Base-by-base conservation (phyloP, 352 stramenopile species). In the Globisporangium ultimum region DNA sequence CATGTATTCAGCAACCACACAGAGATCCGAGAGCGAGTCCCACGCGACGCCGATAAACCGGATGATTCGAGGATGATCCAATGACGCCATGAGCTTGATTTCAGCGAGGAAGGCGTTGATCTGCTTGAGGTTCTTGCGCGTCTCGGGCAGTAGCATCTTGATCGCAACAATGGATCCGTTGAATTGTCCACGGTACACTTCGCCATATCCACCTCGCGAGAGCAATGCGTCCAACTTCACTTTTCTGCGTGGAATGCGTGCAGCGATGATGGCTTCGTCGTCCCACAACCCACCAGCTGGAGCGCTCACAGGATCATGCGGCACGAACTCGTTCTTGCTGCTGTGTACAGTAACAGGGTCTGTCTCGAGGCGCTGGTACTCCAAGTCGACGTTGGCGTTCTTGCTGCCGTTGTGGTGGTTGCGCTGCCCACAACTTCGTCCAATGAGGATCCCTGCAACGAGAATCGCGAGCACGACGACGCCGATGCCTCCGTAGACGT, bases 41-140 rank as follows among this genome's bases (percentile, higher is more conserved):
- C 81, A 91, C 17, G 78, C 79, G 20, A 89, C 79, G 6, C 80
- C 82, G 32, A 89, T 67, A 41, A 91, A 89, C 21, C 54, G 61
- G 9, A 91, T 76, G 41, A 91, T 84, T 48, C 72, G 78, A 40
- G 70, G 66, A 58, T 91, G 82, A 13, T 85, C 71, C 17, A 91
- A 58, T 32, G 64, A 67, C 0, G 78, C 70, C 67, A 89, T 77
- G 43, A 87, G 55, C 55, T 86, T 81, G 15, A 79, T 75, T 53
- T 91, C 82, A 0, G 54, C 60, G 10, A 84, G 70, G 11, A 89
- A 74, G 1, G 70, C 67, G 9, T 73, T 67, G 48, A 87, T 84
- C 57, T 87, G 67, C 36, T 57, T 66, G 58, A 83, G 81, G 32
- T 86, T 61, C 36, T 82, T 68, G 34, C 75, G 66, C 8, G 66